phyloP scores from a whole-genome alignment of 2,329 filamentous ascomycete genomes.

The Triangularia setosa region DNA sequence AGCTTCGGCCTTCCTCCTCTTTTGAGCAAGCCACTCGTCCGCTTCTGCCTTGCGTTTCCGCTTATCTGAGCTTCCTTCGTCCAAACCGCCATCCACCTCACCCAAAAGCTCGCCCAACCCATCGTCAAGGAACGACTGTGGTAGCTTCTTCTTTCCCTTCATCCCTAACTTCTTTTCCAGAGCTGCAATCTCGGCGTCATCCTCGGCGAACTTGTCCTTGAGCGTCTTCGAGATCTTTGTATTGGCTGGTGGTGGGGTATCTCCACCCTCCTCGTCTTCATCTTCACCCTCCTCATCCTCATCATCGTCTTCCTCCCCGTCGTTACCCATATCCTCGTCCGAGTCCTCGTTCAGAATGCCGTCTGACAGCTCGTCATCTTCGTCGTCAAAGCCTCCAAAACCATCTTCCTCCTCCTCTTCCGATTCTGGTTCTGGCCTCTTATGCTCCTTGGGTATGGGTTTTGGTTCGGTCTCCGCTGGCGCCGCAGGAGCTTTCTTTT shows the following conservation, averaged over 20 bases:
- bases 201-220: slow-evolving; percentile 66
- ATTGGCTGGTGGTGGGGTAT: slow-evolving; percentile 26
- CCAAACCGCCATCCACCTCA: slow-evolving; percentile 53
- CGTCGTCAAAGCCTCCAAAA: slow-evolving; percentile 21
- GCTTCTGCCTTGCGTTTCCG: slow-evolving; percentile 58
- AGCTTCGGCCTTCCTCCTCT: slow-evolving; percentile 45
- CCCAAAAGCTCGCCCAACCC: slow-evolving; percentile 76
- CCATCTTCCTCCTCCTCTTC: slow-evolving; percentile 13
- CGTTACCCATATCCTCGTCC: slow-evolving; percentile 24
- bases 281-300: slow-evolving; percentile 29
- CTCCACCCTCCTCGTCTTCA: slow-evolving; percentile 25
- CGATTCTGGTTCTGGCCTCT: slow-evolving; percentile 7
- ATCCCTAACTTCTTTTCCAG: slow-evolving; percentile 86
- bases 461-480: slow-evolving; percentile 11
- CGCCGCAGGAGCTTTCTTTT: neutral
- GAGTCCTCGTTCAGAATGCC: slow-evolving; percentile 31
- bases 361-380: slow-evolving; percentile 28
- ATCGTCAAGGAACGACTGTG: slow-evolving; percentile 73
- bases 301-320: slow-evolving; percentile 23
- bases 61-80: slow-evolving; percentile 48
- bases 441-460: slow-evolving; percentile 14
- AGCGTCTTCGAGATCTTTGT: slow-evolving; percentile 35
- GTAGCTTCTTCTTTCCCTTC: slow-evolving; percentile 69
- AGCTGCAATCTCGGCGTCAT: slow-evolving; percentile 83
- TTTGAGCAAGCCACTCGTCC: slow-evolving; percentile 58